Evolutionary conservation across 2,329 filamentous ascomycete species (phyloP).

Genomic region (Aspergillus texensis): DNA sequence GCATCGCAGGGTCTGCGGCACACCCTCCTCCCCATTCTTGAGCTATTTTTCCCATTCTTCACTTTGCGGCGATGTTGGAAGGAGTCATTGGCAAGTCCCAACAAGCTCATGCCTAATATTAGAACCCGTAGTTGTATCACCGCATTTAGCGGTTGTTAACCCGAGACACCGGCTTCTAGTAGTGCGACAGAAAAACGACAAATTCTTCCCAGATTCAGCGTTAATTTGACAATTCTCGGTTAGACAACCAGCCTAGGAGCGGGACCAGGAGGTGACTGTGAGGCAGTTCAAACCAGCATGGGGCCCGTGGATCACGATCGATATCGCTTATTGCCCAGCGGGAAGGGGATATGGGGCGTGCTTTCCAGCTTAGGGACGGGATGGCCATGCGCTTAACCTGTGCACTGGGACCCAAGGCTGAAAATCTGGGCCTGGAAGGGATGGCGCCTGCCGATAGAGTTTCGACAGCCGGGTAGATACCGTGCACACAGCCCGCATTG

Average conservation of each 20-base stretch:
- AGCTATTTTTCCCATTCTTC: not conserved
- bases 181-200: not conserved
- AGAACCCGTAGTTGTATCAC: not conserved
- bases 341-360: not conserved
- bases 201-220: not conserved
- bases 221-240: too few species aligned
- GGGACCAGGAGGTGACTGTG: slow-evolving; percentile 1
- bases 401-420: not conserved
- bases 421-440: slow-evolving; percentile 1
- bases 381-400: slow-evolving; percentile 1
- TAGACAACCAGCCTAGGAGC: not conserved
- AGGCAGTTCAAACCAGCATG: slow-evolving; percentile 2
- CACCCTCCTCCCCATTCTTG: not conserved
- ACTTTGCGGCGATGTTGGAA: not conserved
- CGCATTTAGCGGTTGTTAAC: not conserved
- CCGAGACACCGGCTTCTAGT: slow-evolving; percentile 1
- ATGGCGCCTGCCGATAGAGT: slow-evolving; percentile 2
- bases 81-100: not conserved
- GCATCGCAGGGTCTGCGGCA: not conserved
- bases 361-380: not conserved
- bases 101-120: slow-evolving; percentile 5
- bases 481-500: slow-evolving; percentile 1
- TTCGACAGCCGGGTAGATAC: slow-evolving; percentile 3
- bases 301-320: not conserved
- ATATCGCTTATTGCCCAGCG: not conserved